These are phyloP conservation scores for Neurospora terricola DNA, from an alignment of 495 filamentous ascomycete species.

Conservation along the genomic window DNA sequence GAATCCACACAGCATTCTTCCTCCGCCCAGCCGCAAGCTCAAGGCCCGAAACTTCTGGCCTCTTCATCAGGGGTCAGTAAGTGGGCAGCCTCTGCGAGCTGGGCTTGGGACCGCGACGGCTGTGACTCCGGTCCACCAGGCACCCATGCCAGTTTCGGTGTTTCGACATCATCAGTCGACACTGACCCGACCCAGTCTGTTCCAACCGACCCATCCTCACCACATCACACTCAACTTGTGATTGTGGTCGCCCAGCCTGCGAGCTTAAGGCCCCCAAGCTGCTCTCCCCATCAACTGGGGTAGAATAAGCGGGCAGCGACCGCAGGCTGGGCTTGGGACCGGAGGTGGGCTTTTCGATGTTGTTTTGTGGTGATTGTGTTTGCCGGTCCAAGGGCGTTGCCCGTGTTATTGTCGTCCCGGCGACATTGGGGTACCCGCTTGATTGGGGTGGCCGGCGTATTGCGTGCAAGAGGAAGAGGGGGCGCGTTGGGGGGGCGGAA, in stretches of 20 bases:
- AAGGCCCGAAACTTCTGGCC: not conserved
- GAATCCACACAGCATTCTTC: not conserved
- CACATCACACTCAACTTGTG: not conserved
- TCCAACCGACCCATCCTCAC: not conserved
- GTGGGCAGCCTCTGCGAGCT: not conserved
- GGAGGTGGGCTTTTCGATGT: not conserved
- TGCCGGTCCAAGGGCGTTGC: not conserved
- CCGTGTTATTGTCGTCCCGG: not conserved
- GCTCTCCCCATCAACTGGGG: not conserved
- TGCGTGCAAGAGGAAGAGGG: not conserved
- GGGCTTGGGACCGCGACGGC: not conserved
- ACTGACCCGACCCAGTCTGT: not conserved
- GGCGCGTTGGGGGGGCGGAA: not conserved
- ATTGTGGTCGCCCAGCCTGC: not conserved
- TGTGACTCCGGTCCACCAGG: not conserved
- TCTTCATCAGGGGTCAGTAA: not conserved
- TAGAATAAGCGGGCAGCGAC: not conserved
- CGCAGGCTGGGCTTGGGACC: not conserved
- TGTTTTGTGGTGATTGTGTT: not conserved
- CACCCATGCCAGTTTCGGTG: not conserved
- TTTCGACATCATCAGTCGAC: not conserved
- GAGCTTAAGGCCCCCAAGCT: not conserved
- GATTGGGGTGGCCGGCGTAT: not conserved
- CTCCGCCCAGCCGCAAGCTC: not conserved
- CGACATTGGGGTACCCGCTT: not conserved